phyloP scores from a whole-genome alignment of 192 early-diverging fungal genomes.

The Coemansia sp. region DNA sequence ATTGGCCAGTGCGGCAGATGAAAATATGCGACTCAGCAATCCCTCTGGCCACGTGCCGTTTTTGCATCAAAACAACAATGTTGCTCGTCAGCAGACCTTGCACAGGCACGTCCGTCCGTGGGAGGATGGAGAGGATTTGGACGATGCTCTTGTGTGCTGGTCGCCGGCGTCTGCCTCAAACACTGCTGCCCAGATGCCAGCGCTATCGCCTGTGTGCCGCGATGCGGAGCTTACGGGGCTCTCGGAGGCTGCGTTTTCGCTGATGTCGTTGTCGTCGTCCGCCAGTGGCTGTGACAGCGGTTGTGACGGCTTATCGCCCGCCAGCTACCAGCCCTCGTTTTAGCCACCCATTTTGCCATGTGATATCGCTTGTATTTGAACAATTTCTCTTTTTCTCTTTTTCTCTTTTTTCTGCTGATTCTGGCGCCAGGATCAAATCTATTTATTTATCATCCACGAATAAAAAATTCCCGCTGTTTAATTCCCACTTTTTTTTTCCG shows the following conservation, averaged over 20 bases:
- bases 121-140: slow-evolving; percentile 23
- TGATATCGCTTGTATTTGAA: not conserved
- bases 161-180: not conserved
- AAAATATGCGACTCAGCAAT: not conserved
- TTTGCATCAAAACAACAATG: not conserved
- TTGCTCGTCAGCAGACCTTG: not conserved
- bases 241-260: slow-evolving; percentile 51
- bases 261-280: slow-evolving; percentile 49
- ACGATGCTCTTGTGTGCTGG: slow-evolving; percentile 5
- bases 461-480: too few species aligned
- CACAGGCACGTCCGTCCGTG: slow-evolving; percentile 41
- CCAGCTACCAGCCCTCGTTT: not conserved
- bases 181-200: not conserved
- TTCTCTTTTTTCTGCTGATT: not conserved
- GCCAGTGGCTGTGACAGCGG: not conserved
- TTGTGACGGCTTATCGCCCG: not conserved
- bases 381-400: not conserved
- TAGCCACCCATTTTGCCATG: not conserved
- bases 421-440: not conserved
- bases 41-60: slow-evolving; percentile 18
- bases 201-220: not conserved
- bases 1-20: slow-evolving; percentile 4
- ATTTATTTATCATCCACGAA: not conserved
- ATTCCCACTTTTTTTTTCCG: too few species aligned
- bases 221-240: slow-evolving; percentile 20